These are phyloP conservation scores for Lipomyces anomalus DNA, from an alignment of 805 yeast species.

Conservation along the genomic window DNA sequence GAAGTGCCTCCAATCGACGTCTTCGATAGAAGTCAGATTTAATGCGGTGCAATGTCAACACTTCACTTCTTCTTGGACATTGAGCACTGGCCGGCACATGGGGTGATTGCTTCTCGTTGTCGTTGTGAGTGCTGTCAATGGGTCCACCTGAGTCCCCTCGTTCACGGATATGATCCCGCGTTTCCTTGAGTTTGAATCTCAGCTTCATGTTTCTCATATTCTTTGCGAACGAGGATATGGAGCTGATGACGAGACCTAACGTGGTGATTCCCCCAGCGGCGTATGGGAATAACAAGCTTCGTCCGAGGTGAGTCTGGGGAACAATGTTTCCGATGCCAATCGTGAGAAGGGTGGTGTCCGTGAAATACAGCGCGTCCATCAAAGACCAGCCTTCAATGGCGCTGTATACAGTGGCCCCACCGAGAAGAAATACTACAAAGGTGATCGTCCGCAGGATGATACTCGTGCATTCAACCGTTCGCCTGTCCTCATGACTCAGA, in stretches of 20 bases:
- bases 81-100: conserved; percentile 44
- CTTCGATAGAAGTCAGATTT: no score
- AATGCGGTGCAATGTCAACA: no score
- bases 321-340: conserved; percentile 75
- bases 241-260: conserved; percentile 66
- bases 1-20: no score
- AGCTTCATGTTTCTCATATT: conserved; percentile 58
- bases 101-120: conserved; percentile 54
- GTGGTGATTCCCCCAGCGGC: conserved; percentile 65
- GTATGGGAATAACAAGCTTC: conserved; percentile 55
- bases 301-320: conserved; percentile 49
- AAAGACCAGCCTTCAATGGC: conserved; percentile 44
- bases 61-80: no score
- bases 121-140: no score
- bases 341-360: conserved; percentile 67
- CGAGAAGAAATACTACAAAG: no score
- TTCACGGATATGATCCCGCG: conserved; percentile 37
- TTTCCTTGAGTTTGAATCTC: conserved; percentile 59
- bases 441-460: no score
- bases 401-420: no score
- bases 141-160: no score
- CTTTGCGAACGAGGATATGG: conserved; percentile 60
- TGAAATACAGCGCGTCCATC: conserved; percentile 67
- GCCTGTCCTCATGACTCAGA: no score
- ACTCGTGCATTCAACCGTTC: no score